These are phyloP conservation scores for Ilyonectria mors-panacis DNA, from an alignment of 2,329 filamentous ascomycete genomes.

Conservation along the genomic window DNA sequence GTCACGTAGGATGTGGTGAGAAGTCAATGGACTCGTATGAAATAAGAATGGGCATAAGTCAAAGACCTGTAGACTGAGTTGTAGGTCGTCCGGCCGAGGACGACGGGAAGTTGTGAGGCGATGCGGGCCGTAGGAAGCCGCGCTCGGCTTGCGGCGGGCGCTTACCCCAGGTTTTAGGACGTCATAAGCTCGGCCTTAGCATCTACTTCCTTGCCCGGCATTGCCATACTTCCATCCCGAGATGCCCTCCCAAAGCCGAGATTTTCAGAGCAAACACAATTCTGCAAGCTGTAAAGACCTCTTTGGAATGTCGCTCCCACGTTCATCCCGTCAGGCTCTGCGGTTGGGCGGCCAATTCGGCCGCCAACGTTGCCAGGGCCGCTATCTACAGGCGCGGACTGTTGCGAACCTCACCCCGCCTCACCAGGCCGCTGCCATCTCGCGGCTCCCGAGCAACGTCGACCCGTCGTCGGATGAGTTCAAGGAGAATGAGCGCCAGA, in stretches of 20 bases:
- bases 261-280: conserved; percentile 15
- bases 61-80: conserved; percentile 16
- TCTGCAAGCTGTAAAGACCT: conserved; percentile 19
- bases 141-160: conserved; percentile 15
- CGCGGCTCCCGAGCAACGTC: conserved; percentile 81
- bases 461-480: conserved; percentile 85
- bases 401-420: conserved; percentile 85
- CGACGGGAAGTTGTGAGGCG: conserved; percentile 8
- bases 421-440: conserved; percentile 87
- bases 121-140: conserved; percentile 12
- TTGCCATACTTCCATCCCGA: conserved; percentile 30
- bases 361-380: conserved; percentile 55
- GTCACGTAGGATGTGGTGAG: conserved; percentile 2
- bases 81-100: conserved; percentile 36
- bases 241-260: conserved; percentile 26
- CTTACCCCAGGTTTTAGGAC: conserved; percentile 48
- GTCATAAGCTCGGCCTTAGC: conserved; percentile 41
- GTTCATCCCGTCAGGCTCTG: conserved; percentile 63
- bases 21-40: not conserved
- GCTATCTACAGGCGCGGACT: conserved; percentile 52
- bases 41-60: conserved; percentile 19
- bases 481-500: conserved; percentile 83
- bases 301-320: conserved; percentile 62
- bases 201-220: conserved; percentile 30
- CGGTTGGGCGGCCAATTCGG: conserved; percentile 52